phyloP scores from a whole-genome alignment of 768 basidiomycete genomes.

The Russula virescens region DNA sequence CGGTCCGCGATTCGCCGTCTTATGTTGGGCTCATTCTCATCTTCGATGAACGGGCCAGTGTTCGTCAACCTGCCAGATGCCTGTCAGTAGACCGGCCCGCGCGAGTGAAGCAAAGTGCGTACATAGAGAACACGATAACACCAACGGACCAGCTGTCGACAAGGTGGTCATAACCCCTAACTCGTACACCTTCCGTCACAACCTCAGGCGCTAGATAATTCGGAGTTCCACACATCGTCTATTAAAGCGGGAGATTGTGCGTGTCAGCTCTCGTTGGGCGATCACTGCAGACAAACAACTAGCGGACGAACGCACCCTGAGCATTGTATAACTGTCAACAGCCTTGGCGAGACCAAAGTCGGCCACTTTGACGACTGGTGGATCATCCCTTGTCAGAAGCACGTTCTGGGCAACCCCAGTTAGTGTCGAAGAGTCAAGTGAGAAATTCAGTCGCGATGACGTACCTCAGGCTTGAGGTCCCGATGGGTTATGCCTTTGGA shows the following conservation, averaged over 20 bases:
- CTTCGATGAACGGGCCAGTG: constrained; percentile 16
- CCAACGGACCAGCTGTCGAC: constrained; percentile 98
- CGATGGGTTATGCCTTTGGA: constrained; percentile 79
- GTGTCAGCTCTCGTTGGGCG: neutral
- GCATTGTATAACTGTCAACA: constrained; percentile 72
- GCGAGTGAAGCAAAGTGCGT: constrained; percentile 27
- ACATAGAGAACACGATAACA: constrained; percentile 92
- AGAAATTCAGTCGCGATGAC: neutral
- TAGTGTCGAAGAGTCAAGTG: neutral
- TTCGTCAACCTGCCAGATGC: neutral
- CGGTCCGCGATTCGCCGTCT: constrained; percentile 18
- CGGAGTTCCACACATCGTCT: constrained; percentile 97
- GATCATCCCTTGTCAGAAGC: constrained; percentile 64
- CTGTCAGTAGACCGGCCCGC: neutral
- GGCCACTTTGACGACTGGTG: constrained; percentile 80
- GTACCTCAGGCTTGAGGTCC: constrained; percentile 85
- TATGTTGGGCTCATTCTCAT: neutral
- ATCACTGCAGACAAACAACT: neutral
- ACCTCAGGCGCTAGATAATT: constrained; percentile 93
- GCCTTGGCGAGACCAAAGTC: constrained; percentile 96
- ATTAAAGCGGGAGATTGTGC: neutral
- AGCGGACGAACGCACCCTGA: constrained; percentile 46
- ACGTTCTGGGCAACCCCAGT: constrained; percentile 53
- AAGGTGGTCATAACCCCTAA: constrained; percentile 74
- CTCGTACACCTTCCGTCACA: constrained; percentile 50